These are phyloP conservation scores for Ramalina intermedia DNA, from an alignment of 495 filamentous ascomycete genomes.

Conservation along the genomic window DNA sequence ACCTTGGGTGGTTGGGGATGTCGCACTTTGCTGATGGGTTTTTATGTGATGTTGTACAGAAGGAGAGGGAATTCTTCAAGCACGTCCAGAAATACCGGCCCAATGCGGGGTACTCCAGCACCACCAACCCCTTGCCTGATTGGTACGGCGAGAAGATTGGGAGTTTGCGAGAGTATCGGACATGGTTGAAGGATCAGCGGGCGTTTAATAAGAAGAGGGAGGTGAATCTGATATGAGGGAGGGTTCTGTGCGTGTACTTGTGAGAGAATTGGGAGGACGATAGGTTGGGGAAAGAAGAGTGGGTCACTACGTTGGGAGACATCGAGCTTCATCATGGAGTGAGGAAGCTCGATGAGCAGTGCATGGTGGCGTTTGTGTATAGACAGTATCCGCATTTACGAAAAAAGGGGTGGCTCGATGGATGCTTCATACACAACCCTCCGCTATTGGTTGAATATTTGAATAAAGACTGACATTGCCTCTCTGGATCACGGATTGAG, in stretches of 20 bases:
- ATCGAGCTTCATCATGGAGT: too few relatives aligned
- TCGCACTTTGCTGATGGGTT: neutral
- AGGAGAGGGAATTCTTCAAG: slow-evolving; percentile 83
- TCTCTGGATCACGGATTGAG: too few relatives aligned
- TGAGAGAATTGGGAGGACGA: neutral
- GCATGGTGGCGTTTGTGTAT: neutral
- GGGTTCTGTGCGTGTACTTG: too few relatives aligned
- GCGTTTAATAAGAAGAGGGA: slow-evolving; percentile 90
- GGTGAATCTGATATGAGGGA: slow-evolving; percentile 32
- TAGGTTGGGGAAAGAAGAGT: neutral
- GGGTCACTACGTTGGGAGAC: neutral
- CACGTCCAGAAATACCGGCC: slow-evolving; percentile 81
- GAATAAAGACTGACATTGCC: too few relatives aligned
- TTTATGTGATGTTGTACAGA: slow-evolving; percentile 30
- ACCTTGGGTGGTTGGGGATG: neutral
- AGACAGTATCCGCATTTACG: too few relatives aligned
- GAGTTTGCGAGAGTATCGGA: slow-evolving; percentile 75
- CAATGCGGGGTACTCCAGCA: slow-evolving; percentile 59
- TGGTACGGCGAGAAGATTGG: slow-evolving; percentile 86
- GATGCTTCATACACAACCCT: too few relatives aligned
- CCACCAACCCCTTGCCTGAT: slow-evolving; percentile 57
- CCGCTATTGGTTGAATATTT: too few relatives aligned
- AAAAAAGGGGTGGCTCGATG: too few relatives aligned
- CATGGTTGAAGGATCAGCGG: slow-evolving; percentile 93
- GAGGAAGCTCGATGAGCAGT: too few relatives aligned